Evolutionary conservation across 345 rosid species (phyloP), one percentile per base, ranked within the genome.

Genomic region (Eucalyptus cloeziana): DNA sequence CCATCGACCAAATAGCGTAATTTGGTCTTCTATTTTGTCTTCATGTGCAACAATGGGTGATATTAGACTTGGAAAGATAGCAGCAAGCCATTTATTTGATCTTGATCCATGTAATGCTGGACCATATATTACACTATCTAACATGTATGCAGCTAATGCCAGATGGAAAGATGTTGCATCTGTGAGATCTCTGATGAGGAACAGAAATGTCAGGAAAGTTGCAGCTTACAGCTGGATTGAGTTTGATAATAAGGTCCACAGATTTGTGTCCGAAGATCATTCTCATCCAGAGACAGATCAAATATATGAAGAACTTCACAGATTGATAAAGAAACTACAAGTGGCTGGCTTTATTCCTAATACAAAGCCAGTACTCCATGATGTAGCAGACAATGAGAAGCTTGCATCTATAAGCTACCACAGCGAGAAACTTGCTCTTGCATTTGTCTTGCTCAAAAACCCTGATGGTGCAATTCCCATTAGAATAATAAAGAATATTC

Each of bases 221-320:
- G 94, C 95, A 45, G 96, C 97, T 56, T 95, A 91, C 90, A 94
- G 97, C 91, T 94, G 95, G 96, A 89, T 94, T 33, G 94, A 95
- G 87, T 88, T 94, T 4, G 93, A 94, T 58, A 91, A 89, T 86
- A 89, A 93, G 90, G 91, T 94, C 86, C 96, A 94, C 90, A 93
- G 91, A 88, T 94, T 95, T 88, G 94, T 93, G 50, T 93, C 97
- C 51, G 94, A 92, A 76, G 97, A 95, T 92, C 90, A 91, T 87
- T 90, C 89, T 86, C 97, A 94, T 93, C 95, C 94, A 4, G 93
- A 92, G 89, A 92, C 92, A 10, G 89, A 90, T 88, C 22, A 86
- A 62, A 93, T 95, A 49, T 94, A 95, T 49, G 88, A 85, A 80
- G 92, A 93, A 90, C 93, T 94, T 14, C 71, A 89, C 88, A 87